These are phyloP conservation scores for Hypoxylon fuscum DNA, from an alignment of 495 filamentous ascomycete genomes.

Conservation along the genomic window DNA sequence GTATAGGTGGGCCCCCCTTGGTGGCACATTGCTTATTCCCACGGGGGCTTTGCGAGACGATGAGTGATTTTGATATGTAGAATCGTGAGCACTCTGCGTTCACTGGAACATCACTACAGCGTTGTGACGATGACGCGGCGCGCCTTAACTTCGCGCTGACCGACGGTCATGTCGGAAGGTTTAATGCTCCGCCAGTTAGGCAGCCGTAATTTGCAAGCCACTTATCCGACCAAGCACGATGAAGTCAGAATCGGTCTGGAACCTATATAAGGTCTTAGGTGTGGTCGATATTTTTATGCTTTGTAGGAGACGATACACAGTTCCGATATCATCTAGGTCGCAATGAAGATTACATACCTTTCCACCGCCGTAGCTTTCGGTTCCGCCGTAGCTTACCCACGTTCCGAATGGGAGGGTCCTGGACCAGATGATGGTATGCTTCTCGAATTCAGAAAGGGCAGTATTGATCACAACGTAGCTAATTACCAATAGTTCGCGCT, in stretches of 20 bases:
- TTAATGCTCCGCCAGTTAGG: not conserved
- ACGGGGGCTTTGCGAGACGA: not conserved
- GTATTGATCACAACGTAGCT: constrained; percentile 23
- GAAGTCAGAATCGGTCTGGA: too few species aligned
- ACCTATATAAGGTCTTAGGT: too few species aligned
- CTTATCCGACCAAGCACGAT: too few species aligned
- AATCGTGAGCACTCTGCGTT: not conserved
- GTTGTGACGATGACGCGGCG: constrained; percentile 1
- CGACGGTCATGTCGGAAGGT: not conserved
- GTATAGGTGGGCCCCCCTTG: not conserved
- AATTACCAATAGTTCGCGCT: constrained; percentile 38
- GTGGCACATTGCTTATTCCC: not conserved
- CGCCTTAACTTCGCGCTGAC: not conserved
- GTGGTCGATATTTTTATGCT: too few species aligned
- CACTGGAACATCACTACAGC: too few species aligned
- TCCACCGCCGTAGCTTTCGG: constrained; percentile 23
- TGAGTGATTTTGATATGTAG: too few species aligned
- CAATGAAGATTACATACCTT: constrained; percentile 32
- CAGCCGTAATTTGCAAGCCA: not conserved
- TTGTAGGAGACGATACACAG: not conserved
- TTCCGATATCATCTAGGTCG: constrained; percentile 1
- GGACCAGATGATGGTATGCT: constrained; percentile 34
- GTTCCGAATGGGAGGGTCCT: constrained; percentile 13
- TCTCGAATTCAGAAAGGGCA: constrained; percentile 22
- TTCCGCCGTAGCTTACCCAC: constrained; percentile 5